Base-by-base conservation (phyloP, 352 stramenopile genomes). In the Globisporangium megalacanthum region DNA sequence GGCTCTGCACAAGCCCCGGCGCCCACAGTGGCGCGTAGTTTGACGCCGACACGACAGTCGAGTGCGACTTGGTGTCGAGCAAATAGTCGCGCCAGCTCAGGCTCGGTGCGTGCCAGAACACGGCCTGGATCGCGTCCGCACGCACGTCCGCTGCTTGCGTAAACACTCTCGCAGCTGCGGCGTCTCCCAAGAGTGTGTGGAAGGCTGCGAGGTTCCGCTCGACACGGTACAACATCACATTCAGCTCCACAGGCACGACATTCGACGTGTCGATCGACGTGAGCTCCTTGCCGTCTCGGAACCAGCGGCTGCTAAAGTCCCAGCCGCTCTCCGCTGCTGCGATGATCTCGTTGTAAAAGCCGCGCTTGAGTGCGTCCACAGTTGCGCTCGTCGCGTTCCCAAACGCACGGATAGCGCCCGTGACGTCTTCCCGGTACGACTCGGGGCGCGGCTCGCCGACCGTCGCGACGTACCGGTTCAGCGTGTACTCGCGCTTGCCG, bases 291-390 rank as follows among this genome's bases (percentile, higher is more conserved):
- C 69, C 65, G 44, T 88, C 66, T 36, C 69, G 60, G 10, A 95
- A 56, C 88, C 88, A 97, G 20, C 88, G 81, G 52, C 82, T 94
- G 57, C 75, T 91, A 53, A 97, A 97, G 62, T 97, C 88, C 88
- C 88, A 97, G 1, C 88, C 88, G 20, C 81, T 94, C 68, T 96
- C 88, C 6, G 88, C 83, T 14, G 81, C 88, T 19, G 79, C 77
- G 47, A 88, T 89, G 39, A 96, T 75, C 58, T 93, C 79, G 48
- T 85, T 87, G 68, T 90, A 96, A 59, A 89, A 92, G 49, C 73
- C 70, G 54, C 89, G 88, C 58, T 83, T 73, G 11, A 60, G 17
- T 1, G 66, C 66, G 14, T 71, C 62, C 5, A 76, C 64, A 19
- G 65, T 50, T 1, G 56, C 35, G 36, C 74, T 51, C 0, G 66